phyloP scores from a whole-genome alignment of 257 asterid genomes.

The Cordia subcordata region DNA sequence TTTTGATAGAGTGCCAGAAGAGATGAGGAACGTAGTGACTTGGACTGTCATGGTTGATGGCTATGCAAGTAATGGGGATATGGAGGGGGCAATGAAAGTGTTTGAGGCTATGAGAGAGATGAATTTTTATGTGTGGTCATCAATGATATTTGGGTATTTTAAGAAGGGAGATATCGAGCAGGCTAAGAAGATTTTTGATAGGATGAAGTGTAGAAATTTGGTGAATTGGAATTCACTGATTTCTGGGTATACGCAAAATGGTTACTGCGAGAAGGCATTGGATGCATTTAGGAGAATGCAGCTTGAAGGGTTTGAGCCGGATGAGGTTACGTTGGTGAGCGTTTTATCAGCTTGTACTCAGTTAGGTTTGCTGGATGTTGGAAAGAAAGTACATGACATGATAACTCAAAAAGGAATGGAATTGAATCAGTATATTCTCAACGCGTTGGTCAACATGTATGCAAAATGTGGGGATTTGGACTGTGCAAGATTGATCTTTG shows the following conservation, averaged over 20 bases:
- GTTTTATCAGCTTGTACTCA: slow-evolving; percentile 77
- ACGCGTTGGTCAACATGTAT: slow-evolving; percentile 81
- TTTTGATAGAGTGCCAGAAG: slow-evolving; percentile 47
- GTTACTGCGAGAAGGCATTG: slow-evolving; percentile 48
- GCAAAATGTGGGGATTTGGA: slow-evolving; percentile 78
- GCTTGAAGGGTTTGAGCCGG: slow-evolving; percentile 57
- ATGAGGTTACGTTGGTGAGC: slow-evolving; percentile 65
- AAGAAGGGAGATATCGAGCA: slow-evolving; percentile 48
- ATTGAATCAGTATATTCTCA: slow-evolving; percentile 50
- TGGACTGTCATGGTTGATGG: slow-evolving; percentile 75
- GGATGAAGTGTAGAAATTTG: slow-evolving; percentile 55
- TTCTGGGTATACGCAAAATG: slow-evolving; percentile 77
- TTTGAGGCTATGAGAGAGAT: slow-evolving; percentile 49
- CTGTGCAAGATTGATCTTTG: slow-evolving; percentile 50
- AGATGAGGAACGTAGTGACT: slow-evolving; percentile 63
- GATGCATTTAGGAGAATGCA: slow-evolving; percentile 55
- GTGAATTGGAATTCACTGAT: slow-evolving; percentile 78
- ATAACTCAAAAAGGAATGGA: slow-evolving; percentile 35
- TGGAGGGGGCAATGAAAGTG: slow-evolving; percentile 56
- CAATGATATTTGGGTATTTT: slow-evolving; percentile 69
- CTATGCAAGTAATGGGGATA: slow-evolving; percentile 48
- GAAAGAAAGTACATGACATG: slow-evolving; percentile 57
- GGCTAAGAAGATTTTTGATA: slow-evolving; percentile 53
- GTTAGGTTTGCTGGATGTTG: slow-evolving; percentile 53
- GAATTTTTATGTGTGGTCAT: slow-evolving; percentile 64